phyloP scores from a whole-genome alignment of 305 asterid genomes.

The Solanum hybrid region DNA sequence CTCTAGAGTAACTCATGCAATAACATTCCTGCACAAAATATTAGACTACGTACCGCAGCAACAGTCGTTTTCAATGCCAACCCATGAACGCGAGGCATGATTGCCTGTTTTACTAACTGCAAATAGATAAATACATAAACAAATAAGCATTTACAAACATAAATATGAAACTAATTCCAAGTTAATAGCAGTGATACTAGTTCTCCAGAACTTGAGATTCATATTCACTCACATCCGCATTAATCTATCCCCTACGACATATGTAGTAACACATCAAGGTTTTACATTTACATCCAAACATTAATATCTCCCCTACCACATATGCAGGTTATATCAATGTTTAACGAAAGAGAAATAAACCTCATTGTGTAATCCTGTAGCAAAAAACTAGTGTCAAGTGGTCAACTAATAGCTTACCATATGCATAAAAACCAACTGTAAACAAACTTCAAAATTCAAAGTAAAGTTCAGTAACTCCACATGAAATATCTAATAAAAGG shows the following conservation, averaged over 20 bases:
- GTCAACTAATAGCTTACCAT: background rate
- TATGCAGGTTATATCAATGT: background rate
- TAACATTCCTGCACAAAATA: background rate
- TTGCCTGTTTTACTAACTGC: slow-evolving; percentile 78
- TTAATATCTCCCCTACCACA: background rate
- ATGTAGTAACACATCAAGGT: background rate
- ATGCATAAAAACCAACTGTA: background rate
- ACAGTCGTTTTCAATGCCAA: slow-evolving; percentile 94
- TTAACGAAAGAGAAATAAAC: background rate
- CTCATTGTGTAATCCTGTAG: background rate
- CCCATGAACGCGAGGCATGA: slow-evolving; percentile 93
- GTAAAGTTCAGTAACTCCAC: background rate
- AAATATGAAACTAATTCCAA: slow-evolving; percentile 1
- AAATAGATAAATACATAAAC: slow-evolving; percentile 7
- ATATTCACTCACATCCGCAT: background rate
- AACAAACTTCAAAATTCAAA: background rate
- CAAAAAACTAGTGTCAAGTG: background rate
- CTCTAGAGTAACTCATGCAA: background rate
- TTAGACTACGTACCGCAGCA: slow-evolving; percentile 71
- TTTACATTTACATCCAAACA: background rate
- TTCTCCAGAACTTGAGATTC: background rate
- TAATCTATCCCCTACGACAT: background rate
- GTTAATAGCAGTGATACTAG: background rate
- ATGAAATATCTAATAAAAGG: background rate
- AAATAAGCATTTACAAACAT: slow-evolving; percentile 1